A percentile compares a stretch with the other conserved stretches of the same genome.
These are phyloP conservation scores for Tausonia pullulans DNA, from an alignment of 1,284 basidiomycete species.

Conservation along the genomic window DNA sequence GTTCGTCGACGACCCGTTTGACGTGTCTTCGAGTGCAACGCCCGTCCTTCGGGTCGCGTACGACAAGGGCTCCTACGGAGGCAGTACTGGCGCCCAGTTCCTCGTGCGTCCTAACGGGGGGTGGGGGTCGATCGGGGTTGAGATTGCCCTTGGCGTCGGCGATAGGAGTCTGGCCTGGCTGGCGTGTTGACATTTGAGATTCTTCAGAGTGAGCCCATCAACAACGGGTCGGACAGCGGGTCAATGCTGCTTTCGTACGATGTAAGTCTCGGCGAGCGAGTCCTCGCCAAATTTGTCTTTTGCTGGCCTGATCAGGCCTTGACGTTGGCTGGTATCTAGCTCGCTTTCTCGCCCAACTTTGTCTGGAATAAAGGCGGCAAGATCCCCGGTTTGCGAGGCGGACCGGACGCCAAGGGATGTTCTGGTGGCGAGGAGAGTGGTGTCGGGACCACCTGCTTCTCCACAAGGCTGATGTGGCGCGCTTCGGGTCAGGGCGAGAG, in stretches of 20 bases:
- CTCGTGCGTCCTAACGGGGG: conserved; percentile 22
- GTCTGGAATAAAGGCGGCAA: conserved; percentile 31
- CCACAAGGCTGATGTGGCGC: conserved; percentile 36
- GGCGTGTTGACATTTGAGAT: not conserved
- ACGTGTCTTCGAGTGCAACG: conserved; percentile 3
- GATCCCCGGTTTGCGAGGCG: conserved; percentile 34
- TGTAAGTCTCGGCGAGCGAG: not conserved
- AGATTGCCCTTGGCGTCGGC: too few relatives aligned
- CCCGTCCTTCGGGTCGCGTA: conserved; percentile 32
- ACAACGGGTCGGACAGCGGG: not conserved
- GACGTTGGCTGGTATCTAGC: too few relatives aligned
- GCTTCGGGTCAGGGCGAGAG: conserved; percentile 29
- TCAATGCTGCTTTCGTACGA: conserved; percentile 21
- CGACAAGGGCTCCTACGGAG: conserved; percentile 29
- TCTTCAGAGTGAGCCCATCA: conserved; percentile 21
- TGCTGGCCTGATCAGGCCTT: too few relatives aligned
- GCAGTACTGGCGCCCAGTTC: conserved; percentile 30
- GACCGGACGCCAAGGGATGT: conserved; percentile 29
- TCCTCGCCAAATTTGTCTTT: too few relatives aligned
- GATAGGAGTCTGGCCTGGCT: not conserved
- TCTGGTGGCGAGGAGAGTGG: conserved; percentile 31
- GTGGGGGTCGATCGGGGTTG: too few relatives aligned
- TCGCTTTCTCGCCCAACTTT: conserved; percentile 1
- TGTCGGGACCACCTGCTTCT: conserved; percentile 33
- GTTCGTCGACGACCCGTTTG: conserved; percentile 18